phyloP scores from a whole-genome alignment of 163 green algal genomes.

The Chlorella variabilis region DNA sequence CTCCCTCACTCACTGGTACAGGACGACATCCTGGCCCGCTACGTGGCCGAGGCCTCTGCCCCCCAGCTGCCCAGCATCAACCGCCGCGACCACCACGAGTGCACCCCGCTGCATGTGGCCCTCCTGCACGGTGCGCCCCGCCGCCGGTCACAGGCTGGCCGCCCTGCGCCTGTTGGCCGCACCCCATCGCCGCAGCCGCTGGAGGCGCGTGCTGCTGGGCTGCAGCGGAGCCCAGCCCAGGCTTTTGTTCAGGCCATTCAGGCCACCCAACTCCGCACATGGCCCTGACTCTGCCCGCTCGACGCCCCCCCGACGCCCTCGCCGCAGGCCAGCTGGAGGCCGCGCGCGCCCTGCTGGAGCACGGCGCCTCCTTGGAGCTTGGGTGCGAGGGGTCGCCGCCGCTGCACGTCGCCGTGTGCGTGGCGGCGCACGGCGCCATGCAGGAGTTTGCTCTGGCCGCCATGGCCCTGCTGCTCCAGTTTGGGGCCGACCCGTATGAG shows the following conservation, averaged over 20 bases:
- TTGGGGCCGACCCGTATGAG: slow-evolving; percentile 54
- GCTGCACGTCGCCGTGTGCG: slow-evolving; percentile 68
- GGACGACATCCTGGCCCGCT: slow-evolving; percentile 18
- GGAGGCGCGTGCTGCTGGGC: neutral
- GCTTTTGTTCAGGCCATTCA: no score
- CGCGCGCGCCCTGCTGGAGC: slow-evolving; percentile 58
- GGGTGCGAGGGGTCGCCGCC: slow-evolving; percentile 71
- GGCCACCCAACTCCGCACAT: no score
- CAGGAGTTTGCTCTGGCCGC: slow-evolving; percentile 47
- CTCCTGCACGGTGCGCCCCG: slow-evolving; percentile 64
- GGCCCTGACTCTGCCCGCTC: no score
- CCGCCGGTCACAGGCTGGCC: no score
- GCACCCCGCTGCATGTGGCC: slow-evolving; percentile 78
- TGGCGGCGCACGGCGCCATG: slow-evolving; percentile 39
- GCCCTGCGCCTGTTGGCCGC: no score
- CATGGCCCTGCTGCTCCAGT: slow-evolving; percentile 59
- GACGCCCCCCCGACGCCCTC: neutral
- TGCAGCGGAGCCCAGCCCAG: neutral
- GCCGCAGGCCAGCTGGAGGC: slow-evolving; percentile 60
- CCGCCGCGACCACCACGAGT: slow-evolving; percentile 49
- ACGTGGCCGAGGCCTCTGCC: neutral
- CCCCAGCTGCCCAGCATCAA: slow-evolving; percentile 34
- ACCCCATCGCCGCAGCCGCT: no score
- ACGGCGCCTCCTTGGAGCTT: slow-evolving; percentile 38
- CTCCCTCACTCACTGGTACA: neutral